Evolutionary conservation across 345 rosid genomes (phyloP).

Genomic region (Geranium brycei): DNA sequence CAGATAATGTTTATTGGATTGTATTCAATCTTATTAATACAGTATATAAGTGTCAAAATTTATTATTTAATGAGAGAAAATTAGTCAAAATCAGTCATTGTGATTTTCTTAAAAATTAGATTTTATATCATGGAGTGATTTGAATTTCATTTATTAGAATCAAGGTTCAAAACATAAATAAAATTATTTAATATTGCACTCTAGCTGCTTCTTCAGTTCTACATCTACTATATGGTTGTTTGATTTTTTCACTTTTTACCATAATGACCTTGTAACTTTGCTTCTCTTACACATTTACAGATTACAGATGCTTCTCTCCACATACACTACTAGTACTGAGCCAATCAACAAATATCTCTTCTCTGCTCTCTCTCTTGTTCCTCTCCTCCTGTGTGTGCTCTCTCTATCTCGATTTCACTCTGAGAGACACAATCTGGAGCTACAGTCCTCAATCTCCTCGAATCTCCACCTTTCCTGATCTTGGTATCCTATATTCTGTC

Average conservation of each 20-base stretch:
- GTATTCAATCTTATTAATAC: too few relatives aligned
- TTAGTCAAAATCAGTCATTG: too few relatives aligned
- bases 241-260: slow-evolving; percentile 2
- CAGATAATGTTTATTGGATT: too few relatives aligned
- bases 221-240: too few relatives aligned
- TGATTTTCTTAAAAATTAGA: too few relatives aligned
- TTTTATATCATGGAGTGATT: too few relatives aligned
- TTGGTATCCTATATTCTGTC: slow-evolving; percentile 19
- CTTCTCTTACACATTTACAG: slow-evolving; percentile 1
- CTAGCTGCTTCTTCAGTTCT: too few relatives aligned
- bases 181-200: too few relatives aligned
- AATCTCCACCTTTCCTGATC: slow-evolving; percentile 27
- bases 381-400: slow-evolving; percentile 6
- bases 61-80: too few relatives aligned
- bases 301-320: slow-evolving; percentile 8
- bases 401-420: slow-evolving; percentile 7
- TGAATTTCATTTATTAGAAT: too few relatives aligned
- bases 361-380: slow-evolving; percentile 1
- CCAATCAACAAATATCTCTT: slow-evolving; percentile 40
- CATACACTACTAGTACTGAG: slow-evolving; percentile 8
- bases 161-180: too few relatives aligned
- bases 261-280: slow-evolving; percentile 11
- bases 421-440: slow-evolving; percentile 5
- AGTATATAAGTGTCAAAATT: too few relatives aligned
- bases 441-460: slow-evolving; percentile 12